A percentile compares a stretch with the other conserved stretches of the same genome.
phyloP scores from a whole-genome alignment of 1,284 basidiomycete species.

The Ganoderma boninense region DNA sequence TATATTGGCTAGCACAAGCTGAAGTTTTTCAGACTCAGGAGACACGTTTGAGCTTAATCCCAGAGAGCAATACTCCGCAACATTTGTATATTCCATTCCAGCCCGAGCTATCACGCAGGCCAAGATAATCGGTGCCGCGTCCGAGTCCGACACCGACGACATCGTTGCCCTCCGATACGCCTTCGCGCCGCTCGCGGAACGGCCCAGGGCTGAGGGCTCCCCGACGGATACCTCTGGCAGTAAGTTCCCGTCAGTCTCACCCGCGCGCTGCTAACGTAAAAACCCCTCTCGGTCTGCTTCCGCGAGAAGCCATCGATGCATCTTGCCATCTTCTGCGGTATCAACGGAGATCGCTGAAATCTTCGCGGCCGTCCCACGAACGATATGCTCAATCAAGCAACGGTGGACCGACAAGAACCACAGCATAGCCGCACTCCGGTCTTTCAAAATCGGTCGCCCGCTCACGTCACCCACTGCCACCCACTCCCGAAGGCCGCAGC shows the following conservation, averaged over 20 bases:
- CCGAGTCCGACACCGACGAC: conserved; percentile 8
- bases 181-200: neutral
- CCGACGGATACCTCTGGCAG: neutral
- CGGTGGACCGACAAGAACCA: neutral
- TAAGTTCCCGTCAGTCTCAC: neutral
- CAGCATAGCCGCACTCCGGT: conserved; percentile 1
- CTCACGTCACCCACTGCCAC: neutral
- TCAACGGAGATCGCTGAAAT: neutral
- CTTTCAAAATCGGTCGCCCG: neutral
- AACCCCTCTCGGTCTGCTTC: neutral
- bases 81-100: neutral
- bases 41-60: neutral
- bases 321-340: neutral
- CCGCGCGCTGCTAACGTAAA: neutral
- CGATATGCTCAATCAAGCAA: neutral
- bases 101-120: neutral
- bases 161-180: neutral
- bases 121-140: neutral
- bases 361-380: neutral
- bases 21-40: neutral
- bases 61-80: neutral
- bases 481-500: neutral
- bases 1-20: neutral
- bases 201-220: neutral
- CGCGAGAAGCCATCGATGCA: neutral